These are phyloP conservation scores for Claviceps cyperi DNA, from an alignment of 2,329 filamentous ascomycete species.

Conservation along the genomic window DNA sequence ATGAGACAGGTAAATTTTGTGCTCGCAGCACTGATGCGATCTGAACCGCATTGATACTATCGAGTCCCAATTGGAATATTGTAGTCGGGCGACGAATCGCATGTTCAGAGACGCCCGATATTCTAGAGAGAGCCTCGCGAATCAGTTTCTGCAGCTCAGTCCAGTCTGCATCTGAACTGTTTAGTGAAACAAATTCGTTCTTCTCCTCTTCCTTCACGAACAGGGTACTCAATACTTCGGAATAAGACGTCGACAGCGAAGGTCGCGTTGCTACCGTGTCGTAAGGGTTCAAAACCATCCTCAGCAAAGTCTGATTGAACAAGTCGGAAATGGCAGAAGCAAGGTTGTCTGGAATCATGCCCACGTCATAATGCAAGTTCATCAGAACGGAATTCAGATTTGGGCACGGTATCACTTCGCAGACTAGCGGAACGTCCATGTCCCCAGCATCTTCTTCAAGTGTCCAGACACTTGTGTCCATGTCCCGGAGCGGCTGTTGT, in stretches of 20 bases:
- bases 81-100: conserved; percentile 48
- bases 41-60: conserved; percentile 79
- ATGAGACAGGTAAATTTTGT: conserved; percentile 42
- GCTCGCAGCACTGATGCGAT: conserved; percentile 54
- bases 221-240: conserved; percentile 10
- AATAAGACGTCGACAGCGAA: neutral
- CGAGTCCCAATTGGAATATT: conserved; percentile 77
- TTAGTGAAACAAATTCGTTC: conserved; percentile 5
- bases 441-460: conserved; percentile 40
- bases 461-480: conserved; percentile 42
- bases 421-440: conserved; percentile 67
- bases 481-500: conserved; percentile 47
- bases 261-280: neutral
- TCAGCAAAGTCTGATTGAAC: conserved; percentile 17
- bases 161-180: conserved; percentile 26
- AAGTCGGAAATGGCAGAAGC: conserved; percentile 15
- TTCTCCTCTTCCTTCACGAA: conserved; percentile 9
- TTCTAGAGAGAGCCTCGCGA: conserved; percentile 38
- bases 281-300: conserved; percentile 15
- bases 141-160: conserved; percentile 35
- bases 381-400: conserved; percentile 38
- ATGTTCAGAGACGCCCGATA: conserved; percentile 37
- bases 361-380: conserved; percentile 47
- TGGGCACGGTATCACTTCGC: conserved; percentile 51
- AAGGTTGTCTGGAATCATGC: conserved; percentile 16